Base-by-base conservation (phyloP, 139 green algal genomes). In the Volvox reticuliferus region DNA sequence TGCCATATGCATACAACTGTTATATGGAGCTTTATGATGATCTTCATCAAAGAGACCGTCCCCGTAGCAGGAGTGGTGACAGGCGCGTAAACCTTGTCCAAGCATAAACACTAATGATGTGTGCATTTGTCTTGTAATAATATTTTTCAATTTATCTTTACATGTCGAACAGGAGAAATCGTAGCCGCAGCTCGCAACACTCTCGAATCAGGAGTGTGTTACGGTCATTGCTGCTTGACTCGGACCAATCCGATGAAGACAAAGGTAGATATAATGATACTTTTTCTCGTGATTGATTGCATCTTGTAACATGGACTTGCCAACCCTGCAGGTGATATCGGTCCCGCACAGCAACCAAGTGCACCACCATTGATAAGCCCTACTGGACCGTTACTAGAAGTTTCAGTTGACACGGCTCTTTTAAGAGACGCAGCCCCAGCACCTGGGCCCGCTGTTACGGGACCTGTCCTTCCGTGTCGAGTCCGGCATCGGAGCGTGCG, bases 141-240 rank as follows among this genome's bases (percentile, higher is more conserved):
- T 73, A 30, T 30, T 12, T 16, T 73, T 24, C 65, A 12, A 24
- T 28, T 16, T 28, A 73, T 73, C 2, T 28, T 73, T 73, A 24
- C 65, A 30, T 73, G 12, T 62, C 61, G 1, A 87, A 30, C 24
- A 76, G 61, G 81, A 62, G 61, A 30, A 77, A 33, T 22, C 83
- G 82, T 5, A 88, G 83, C 36, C 83, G 83, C 65, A 81, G 67
- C 67, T 89, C 83, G 1, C 83, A 89, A 65, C 83, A 89, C 26
- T 68, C 83, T 2, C 81, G 71, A 79, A 30, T 79, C 12, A 67
- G 83, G 35, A 81, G 36, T 55, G 37, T 71, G 3, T 50, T 89
- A 28, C 83, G 67, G 12, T 80, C 83, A 3, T 6, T 89, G 36
- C 19, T 89, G 12, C 83, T 89, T 0, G 83, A 89, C 24, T 80